Conservation (phyloP, 78 protist species). For the Blattamonas nauphoetae region DNA sequence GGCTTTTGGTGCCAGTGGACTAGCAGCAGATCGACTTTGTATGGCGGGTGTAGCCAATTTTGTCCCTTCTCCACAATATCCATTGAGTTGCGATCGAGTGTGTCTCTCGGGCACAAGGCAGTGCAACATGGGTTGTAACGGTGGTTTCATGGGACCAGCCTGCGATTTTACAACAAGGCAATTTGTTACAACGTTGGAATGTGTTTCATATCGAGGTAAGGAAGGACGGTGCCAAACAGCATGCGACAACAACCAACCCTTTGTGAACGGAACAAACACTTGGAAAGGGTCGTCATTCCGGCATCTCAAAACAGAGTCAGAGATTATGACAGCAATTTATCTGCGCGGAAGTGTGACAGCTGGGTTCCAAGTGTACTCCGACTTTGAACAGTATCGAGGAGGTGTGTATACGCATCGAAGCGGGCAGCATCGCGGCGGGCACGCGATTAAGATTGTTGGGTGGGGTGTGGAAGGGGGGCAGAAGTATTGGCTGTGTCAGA, state of each 20-base stretch:
- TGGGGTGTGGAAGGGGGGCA: slow-evolving; percentile 33
- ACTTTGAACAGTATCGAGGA: not conserved
- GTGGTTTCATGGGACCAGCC: slow-evolving; percentile 18
- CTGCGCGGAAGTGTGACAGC: not conserved
- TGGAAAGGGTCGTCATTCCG: slow-evolving; percentile 13
- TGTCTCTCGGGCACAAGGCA: not conserved
- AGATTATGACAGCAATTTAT: not conserved
- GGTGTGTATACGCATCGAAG: slow-evolving; percentile 29
- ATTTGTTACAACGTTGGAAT: not conserved
- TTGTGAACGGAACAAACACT: not conserved
- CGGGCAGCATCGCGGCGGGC: slow-evolving; percentile 36
- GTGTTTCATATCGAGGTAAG: not conserved
- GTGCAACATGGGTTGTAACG: slow-evolving; percentile 21
- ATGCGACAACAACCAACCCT: not conserved
- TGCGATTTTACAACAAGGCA: not conserved
- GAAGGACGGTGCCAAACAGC: slow-evolving; percentile 17
- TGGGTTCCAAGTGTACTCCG: not conserved
- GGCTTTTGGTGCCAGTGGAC: slow-evolving; percentile 34
- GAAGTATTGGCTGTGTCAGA: not conserved
- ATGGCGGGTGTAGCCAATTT: not conserved
- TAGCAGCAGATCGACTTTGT: not conserved
- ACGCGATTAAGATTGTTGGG: slow-evolving; percentile 36
- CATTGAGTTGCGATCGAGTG: slow-evolving; percentile 20
- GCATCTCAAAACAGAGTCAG: not conserved
- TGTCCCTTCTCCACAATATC: slow-evolving; percentile 31